Evolutionary conservation across 2,329 filamentous ascomycete species (phyloP).

Genomic region (Colletotrichum agaves): DNA sequence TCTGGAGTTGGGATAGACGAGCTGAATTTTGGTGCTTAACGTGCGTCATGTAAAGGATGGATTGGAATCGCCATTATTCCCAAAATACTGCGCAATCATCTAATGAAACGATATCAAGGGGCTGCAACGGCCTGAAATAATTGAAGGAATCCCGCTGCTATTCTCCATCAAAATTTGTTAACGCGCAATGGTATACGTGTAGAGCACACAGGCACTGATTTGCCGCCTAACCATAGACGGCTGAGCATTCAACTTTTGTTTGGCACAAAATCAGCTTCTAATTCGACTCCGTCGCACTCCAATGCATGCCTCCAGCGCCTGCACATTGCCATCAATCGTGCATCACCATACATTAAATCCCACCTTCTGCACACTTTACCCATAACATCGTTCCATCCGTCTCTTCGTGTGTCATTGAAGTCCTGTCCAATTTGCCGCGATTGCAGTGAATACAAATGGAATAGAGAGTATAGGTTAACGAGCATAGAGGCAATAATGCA

Average conservation of each 20-base stretch:
- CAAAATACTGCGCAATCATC: slow-evolving; percentile 30
- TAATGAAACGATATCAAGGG: slow-evolving; percentile 30
- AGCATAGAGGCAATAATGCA: background rate
- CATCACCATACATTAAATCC: background rate
- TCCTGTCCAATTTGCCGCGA: background rate
- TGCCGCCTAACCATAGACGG: no score
- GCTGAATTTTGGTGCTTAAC: slow-evolving; percentile 4
- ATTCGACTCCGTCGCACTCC: no score
- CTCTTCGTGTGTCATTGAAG: background rate
- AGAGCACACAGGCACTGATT: no score
- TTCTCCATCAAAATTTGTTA: background rate
- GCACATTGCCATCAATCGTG: background rate
- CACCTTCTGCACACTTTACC: background rate
- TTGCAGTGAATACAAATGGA: background rate
- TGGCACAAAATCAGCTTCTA: no score
- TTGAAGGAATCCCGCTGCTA: background rate
- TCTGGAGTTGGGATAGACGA: slow-evolving; percentile 5
- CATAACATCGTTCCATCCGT: background rate
- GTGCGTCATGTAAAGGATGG: slow-evolving; percentile 19
- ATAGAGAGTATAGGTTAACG: background rate
- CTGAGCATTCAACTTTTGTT: no score
- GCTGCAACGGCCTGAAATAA: background rate
- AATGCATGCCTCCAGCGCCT: background rate
- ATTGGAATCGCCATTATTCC: slow-evolving; percentile 9
- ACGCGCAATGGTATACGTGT: no score